Evolutionary conservation across 768 basidiomycete species (phyloP).

Genomic region (Lepiota brunneoincarnata): DNA sequence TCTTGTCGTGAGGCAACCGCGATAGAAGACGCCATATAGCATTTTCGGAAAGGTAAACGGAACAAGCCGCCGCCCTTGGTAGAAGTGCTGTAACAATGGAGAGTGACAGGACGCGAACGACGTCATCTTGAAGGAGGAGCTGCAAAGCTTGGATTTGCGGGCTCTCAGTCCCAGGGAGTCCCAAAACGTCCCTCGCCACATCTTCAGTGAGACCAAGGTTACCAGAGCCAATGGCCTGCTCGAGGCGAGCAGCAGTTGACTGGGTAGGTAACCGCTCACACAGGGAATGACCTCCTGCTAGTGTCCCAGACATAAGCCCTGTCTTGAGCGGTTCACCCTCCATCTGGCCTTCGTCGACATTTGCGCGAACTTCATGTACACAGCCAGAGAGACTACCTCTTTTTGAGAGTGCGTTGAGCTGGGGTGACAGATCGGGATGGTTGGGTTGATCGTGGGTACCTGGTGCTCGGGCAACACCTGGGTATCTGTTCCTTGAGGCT

Average conservation of each 20-base stretch:
- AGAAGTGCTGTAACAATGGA: not conserved
- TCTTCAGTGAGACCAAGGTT: not conserved
- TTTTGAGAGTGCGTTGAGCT: not conserved
- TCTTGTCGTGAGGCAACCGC: not conserved
- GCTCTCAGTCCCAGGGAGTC: not conserved
- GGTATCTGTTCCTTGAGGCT: constrained; percentile 17
- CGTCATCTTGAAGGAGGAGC: constrained; percentile 1
- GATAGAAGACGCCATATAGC: not conserved
- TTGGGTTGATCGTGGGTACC: no score
- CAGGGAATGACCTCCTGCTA: not conserved
- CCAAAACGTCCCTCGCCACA: not conserved
- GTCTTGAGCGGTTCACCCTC: not conserved
- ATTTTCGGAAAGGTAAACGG: not conserved
- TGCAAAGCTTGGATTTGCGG: not conserved
- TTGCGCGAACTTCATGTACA: not conserved
- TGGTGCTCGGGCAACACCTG: constrained; percentile 1
- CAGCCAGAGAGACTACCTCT: not conserved
- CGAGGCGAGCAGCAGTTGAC: not conserved
- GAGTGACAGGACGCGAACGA: constrained; percentile 3
- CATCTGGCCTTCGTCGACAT: not conserved
- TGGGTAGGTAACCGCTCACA: not conserved
- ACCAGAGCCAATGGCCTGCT: not conserved
- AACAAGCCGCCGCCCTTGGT: not conserved
- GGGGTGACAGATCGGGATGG: not conserved
- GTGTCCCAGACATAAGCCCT: not conserved